phyloP scores from a whole-genome alignment of 2,329 filamentous ascomycete genomes.

The Lasiodiplodia citricola region DNA sequence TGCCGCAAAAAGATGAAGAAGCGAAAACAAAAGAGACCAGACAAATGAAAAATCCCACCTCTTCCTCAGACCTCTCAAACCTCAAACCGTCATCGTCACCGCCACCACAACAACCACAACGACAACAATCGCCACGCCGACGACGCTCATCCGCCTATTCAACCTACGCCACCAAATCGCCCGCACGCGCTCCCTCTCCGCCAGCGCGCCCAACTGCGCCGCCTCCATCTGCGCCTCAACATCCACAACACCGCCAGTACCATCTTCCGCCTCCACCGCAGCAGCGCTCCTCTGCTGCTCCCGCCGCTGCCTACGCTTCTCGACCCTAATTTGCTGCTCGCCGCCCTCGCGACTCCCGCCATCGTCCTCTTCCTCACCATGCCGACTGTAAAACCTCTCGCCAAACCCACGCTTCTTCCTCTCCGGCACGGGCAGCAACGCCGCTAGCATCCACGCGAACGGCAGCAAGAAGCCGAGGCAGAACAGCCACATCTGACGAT shows the following conservation, averaged over 20 bases:
- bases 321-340: neutral
- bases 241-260: constrained; percentile 4
- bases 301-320: neutral
- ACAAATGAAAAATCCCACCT: neutral
- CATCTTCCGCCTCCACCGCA: neutral
- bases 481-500: constrained; percentile 21
- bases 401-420: neutral
- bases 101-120: constrained; percentile 17
- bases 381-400: neutral
- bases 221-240: constrained; percentile 3
- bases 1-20: neutral
- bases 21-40: neutral
- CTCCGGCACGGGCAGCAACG: constrained; percentile 9
- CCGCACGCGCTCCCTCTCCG: constrained; percentile 6
- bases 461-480: constrained; percentile 19
- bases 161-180: constrained; percentile 19
- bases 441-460: constrained; percentile 24
- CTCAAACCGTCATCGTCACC: constrained; percentile 5
- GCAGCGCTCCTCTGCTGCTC: neutral
- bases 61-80: neutral
- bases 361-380: neutral
- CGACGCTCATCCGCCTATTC: constrained; percentile 18
- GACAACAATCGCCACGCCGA: neutral
- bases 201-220: neutral
- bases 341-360: neutral